Evolutionary conservation across 148 eudicot genomes (phyloP), one percentile per base, ranked within the genome.

Genomic region (Chenopodium album): DNA sequence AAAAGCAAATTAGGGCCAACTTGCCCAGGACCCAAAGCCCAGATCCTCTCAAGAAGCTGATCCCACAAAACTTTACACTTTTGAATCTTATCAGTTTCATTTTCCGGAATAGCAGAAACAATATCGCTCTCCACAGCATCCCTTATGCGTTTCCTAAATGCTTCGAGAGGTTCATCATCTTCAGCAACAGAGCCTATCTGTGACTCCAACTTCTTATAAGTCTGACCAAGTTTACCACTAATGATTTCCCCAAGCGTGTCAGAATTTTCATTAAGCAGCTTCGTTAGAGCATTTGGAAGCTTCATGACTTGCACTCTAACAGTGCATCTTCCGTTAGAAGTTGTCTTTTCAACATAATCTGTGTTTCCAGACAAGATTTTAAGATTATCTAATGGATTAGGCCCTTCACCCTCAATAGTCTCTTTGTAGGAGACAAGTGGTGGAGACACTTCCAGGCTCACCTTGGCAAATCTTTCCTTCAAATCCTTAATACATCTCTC

Each of bases 401-500:
- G 82, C 69, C 80, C 82, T 77, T 92, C 98, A 62, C 92, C 90
- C 76, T 96, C 99, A 67, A 96, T 94, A 20, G 97, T 96, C 86
- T 96, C 99, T 81, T 85, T 90, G 75, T 88, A 92, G 17, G 99
- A 92, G 17, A 96, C 99, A 70, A 96, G 90, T 13, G 97, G 99
- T 32, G 98, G 90, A 73, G 99, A 96, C 64, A 96, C 95, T 88
- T 91, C 94, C 90, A 94, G 86, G 50, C 84, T 92, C 46, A 96
- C 92, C 85, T 91, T 94, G 3, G 98, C 97, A 82, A 94, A 96
- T 80, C 98, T 92, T 32, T 96, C 99, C 81, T 88, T 90, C 74
- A 96, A 82, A 91, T 94, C 99, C 86, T 94, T 94, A 4, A 94
- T 89, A 78, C 99, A 96, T 85, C 99, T 88, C 87, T 94, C 98